These are phyloP conservation scores for Proliferodiscus dingleyae DNA, from an alignment of 2,329 filamentous ascomycete species.

Conservation along the genomic window DNA sequence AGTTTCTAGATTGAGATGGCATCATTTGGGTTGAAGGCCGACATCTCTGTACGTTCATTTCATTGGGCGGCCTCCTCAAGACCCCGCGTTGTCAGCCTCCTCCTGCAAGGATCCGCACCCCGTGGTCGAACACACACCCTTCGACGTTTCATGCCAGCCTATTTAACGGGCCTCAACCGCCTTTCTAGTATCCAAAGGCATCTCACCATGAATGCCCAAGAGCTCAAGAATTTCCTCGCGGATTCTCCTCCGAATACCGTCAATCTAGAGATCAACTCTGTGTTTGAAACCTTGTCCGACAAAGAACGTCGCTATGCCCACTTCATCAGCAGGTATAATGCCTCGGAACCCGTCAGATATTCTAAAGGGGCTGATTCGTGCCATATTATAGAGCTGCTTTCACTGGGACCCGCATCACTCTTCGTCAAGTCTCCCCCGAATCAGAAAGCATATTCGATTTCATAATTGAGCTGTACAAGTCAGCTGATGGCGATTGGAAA, in stretches of 20 bases:
- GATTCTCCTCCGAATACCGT: constrained; percentile 88
- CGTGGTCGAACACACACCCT: constrained; percentile 6
- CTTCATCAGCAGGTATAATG: constrained; percentile 68
- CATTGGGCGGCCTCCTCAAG: constrained; percentile 5
- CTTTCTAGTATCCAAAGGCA: constrained; percentile 20
- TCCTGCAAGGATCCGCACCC: constrained; percentile 4
- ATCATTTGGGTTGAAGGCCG: constrained; percentile 7
- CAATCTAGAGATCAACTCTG: constrained; percentile 82
- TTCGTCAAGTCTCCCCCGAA: constrained; percentile 77
- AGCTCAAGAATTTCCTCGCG: constrained; percentile 75
- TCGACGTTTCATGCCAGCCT: constrained; percentile 17
- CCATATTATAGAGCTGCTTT: constrained; percentile 59
- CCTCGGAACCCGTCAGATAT: not conserved
- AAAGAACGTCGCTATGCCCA: constrained; percentile 88
- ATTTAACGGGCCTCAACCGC: constrained; percentile 17
- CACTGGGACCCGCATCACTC: constrained; percentile 69
- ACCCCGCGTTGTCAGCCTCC: constrained; percentile 16
- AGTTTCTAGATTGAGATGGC: constrained; percentile 14
- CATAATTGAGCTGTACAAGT: constrained; percentile 67
- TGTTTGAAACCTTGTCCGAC: constrained; percentile 74
- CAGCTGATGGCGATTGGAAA: constrained; percentile 66
- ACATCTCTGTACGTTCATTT: constrained; percentile 1
- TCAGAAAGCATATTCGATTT: constrained; percentile 77
- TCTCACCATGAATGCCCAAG: constrained; percentile 49
- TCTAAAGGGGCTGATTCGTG: constrained; percentile 10